Evolutionary conservation across 805 yeast species (phyloP).

Genomic region (Kazachstania kunashirensis): DNA sequence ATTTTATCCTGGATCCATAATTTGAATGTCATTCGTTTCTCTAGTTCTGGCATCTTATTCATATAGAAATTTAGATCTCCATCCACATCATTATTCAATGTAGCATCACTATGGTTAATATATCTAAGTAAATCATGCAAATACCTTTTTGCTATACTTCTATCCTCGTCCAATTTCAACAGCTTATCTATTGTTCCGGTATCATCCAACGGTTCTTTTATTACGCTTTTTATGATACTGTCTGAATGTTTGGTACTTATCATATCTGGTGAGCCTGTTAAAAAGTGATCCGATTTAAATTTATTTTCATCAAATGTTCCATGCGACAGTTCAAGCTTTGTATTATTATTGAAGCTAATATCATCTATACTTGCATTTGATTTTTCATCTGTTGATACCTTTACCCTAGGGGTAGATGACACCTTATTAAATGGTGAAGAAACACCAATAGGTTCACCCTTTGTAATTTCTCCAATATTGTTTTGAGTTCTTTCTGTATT

Average conservation of each 20-base stretch:
- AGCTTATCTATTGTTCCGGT: too few relatives aligned
- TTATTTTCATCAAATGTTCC: too few relatives aligned
- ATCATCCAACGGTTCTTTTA: too few relatives aligned
- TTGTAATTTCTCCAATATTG: not conserved
- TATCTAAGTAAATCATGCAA: conserved; percentile 22
- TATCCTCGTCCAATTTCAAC: conserved; percentile 13
- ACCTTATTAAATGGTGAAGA: conserved; percentile 3
- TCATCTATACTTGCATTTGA: too few relatives aligned
- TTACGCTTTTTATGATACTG: too few relatives aligned
- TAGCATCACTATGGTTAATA: conserved; percentile 20
- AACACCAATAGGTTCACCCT: not conserved
- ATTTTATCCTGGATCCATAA: conserved; percentile 55
- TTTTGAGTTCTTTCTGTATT: not conserved
- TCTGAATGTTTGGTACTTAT: too few relatives aligned
- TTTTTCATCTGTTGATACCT: too few relatives aligned
- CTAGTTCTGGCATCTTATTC: conserved; percentile 59
- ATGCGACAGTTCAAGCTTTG: too few relatives aligned
- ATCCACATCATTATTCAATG: conserved; percentile 44
- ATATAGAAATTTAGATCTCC: conserved; percentile 58
- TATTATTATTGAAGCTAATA: too few relatives aligned
- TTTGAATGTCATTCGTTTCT: conserved; percentile 56
- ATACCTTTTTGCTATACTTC: conserved; percentile 14
- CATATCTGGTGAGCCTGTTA: too few relatives aligned
- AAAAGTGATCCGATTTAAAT: too few relatives aligned
- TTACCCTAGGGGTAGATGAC: too few relatives aligned